Evolutionary conservation across 306 rosid species (phyloP), one percentile per base, ranked within the genome.

Genomic region (Hylodesmum podocarpum): DNA sequence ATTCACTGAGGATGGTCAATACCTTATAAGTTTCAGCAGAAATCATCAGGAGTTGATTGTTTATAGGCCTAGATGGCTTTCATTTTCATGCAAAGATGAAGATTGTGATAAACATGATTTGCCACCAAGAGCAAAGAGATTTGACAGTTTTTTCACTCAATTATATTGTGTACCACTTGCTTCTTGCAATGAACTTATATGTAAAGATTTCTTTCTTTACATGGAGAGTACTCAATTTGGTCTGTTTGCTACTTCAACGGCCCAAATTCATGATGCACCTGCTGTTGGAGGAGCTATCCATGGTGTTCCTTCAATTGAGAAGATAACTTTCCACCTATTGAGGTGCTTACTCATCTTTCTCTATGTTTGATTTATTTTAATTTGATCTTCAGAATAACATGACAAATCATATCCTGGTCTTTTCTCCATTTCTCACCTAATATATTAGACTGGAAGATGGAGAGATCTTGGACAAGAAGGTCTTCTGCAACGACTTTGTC

Each of bases 151-250:
- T 88, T 95, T 95, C 85, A 89, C 88, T 10, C 86, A 82, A 66
- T 81, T 92, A 29, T 95, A 95, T 79, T 81, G 88, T 76, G 87
- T 87, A 54, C 69, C 97, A 22, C 96, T 95, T 80, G 93, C 91
- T 67, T 90, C 97, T 34, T 84, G 86, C 81, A 95, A 90, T 71
- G 99, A 90, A 81, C 89, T 72, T 63, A 92, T 95, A 75, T 95
- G 97, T 79, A 95, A 89, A 84, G 99, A 95, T 77, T 92, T 95
- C 86, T 95, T 92, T 82, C 92, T 95, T 68, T 95, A 92, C 90
- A 80, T 86, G 90, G 99, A 91, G 83, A 83, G 85, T 69, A 87
- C 82, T 55, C 92, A 80, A 75, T 92, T 87, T 67, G 99, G 97
- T 62, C 70, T 95, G 44, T 95, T 95, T 78, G 97, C 97, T 63